phyloP scores from a whole-genome alignment of 108 stramenopile genomes.

The Cyclostephanos tholiformis region DNA sequence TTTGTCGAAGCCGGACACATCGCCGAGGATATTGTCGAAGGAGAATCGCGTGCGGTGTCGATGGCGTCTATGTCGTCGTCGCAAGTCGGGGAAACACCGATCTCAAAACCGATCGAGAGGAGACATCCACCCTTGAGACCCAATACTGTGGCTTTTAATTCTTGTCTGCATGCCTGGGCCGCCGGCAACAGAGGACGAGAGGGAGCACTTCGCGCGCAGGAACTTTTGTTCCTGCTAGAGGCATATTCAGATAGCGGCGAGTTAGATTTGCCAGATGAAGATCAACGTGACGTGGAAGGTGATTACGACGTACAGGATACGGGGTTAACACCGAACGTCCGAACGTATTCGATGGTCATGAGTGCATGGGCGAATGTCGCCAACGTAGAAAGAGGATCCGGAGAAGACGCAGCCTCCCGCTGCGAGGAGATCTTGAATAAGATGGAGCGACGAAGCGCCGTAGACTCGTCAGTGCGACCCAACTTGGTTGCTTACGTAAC shows the following conservation, averaged over 20 bases:
- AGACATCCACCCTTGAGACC: conserved; percentile 28
- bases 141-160: conserved; percentile 55
- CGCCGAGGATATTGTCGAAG: conserved; percentile 12
- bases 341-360: conserved; percentile 56
- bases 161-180: conserved; percentile 50
- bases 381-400: conserved; percentile 20
- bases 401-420: conserved; percentile 38
- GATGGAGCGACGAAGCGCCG: conserved; percentile 39
- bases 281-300: background rate
- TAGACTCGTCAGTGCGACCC: conserved; percentile 32
- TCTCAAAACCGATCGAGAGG: background rate
- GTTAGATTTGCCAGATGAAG: conserved; percentile 36
- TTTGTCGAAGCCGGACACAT: conserved; percentile 5
- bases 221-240: conserved; percentile 45
- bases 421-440: conserved; percentile 39
- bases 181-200: conserved; percentile 17
- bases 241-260: conserved; percentile 38
- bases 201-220: conserved; percentile 55
- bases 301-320: conserved; percentile 27
- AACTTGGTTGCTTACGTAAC: conserved; percentile 42
- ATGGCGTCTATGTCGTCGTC: background rate
- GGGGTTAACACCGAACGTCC: conserved; percentile 42
- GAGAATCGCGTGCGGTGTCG: background rate
- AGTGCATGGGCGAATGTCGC: conserved; percentile 57
- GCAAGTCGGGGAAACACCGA: background rate